Base-by-base conservation (phyloP, 192 early-diverging fungal genomes). In the Chytriomyces hyalinus region DNA sequence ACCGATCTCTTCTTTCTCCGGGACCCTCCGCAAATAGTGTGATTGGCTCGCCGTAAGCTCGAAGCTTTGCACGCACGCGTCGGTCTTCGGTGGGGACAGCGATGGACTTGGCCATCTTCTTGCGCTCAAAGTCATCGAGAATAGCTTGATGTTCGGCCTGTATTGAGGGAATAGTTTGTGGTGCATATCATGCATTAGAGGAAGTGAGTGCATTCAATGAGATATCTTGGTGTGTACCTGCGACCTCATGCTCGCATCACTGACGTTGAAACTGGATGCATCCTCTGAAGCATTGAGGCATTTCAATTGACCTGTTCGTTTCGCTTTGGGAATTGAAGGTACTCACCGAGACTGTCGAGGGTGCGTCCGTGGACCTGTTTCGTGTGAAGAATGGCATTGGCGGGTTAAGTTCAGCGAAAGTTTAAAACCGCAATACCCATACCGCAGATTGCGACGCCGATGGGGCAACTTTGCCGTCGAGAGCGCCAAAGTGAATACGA, bases 1-100 rank as follows among this genome's bases (percentile, higher is more conserved):
- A 76, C 43, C 97, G 92, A 65, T 92, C 90, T 67, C 97, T 85
- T 51, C 97, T 84, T 53, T 96, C 95, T 9, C 87, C 92, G 90
- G 93, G 93, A 60, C 93, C 97, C 89, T 99, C 97, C 48, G 91
- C 97, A 81, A 99, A 99, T 0, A 97, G 81, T 64, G 95, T 96
- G 76, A 95, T 91, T 1, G 97, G 97, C 63, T 96, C 92, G 1
- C 88, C 90, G 47, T 91, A 80, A 59, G 95, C 91, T 59, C 95
- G 84, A 49, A 99, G 85, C 61, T 87, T 82, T 53, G 83, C 84
- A 17, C 93, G 81, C 17, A 99, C 96, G 51, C 89, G 84, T 13
- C 79, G 77, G 82, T 99, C 97, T 50, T 95, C 92, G 7, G 97
- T 99, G 3, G 97, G 97, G 0, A 98, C 94, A 22, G 93, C 95